Conservation (phyloP, 2,329 filamentous ascomycete species). For the Monilinia polystroma region DNA sequence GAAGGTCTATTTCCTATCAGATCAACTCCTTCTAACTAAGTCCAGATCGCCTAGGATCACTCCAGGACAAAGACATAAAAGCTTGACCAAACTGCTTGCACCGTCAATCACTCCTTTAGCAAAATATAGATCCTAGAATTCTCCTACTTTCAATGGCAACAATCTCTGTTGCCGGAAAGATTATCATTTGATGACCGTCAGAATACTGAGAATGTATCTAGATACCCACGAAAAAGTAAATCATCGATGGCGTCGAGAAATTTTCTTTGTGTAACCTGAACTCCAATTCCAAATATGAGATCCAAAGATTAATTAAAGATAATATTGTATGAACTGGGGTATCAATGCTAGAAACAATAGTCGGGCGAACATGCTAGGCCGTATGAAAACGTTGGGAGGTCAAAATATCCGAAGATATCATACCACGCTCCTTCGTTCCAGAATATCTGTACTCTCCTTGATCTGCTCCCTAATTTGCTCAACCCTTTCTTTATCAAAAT, state of each 20-base stretch:
- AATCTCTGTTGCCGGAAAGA: not conserved
- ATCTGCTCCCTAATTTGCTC: constrained; percentile 59
- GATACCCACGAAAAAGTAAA: not conserved
- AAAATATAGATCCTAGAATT: not conserved
- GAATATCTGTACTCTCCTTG: constrained; percentile 47
- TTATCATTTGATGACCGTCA: not conserved
- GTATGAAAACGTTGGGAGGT: not conserved
- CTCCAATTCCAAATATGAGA: not conserved
- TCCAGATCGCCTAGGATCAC: not conserved
- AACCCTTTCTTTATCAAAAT: constrained; percentile 59
- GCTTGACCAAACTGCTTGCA: not conserved
- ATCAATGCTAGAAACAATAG: constrained; percentile 22
- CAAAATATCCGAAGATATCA: constrained; percentile 35
- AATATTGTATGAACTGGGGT: constrained; percentile 9
- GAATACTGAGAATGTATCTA: not conserved
- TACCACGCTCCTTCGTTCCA: constrained; percentile 33
- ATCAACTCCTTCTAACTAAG: not conserved
- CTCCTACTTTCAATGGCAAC: not conserved
- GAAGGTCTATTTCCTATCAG: not conserved
- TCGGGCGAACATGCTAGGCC: constrained; percentile 12
- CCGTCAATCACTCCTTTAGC: not conserved
- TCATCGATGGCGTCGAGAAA: not conserved
- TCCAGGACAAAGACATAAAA: not conserved
- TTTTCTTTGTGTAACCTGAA: not conserved
- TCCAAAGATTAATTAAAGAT: constrained; percentile 2